Evolutionary conservation across 2,329 filamentous ascomycete species (phyloP), one percentile per base, ranked within the genome.

Genomic region (Dothideomycetidae sp.): DNA sequence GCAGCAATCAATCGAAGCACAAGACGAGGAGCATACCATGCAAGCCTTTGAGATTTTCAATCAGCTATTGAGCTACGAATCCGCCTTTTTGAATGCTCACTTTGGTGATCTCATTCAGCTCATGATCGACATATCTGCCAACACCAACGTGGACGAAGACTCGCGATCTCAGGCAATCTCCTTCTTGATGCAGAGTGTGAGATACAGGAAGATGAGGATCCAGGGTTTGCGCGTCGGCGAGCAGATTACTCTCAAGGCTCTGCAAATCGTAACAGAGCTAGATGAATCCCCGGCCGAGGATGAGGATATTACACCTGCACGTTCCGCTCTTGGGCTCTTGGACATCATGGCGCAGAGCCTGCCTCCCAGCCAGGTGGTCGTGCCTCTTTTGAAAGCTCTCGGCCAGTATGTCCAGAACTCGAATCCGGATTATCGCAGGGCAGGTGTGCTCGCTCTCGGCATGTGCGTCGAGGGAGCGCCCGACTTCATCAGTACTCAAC

Each of bases 1-100:
- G 47, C 90, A 93, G 69, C 71, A 78, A 45, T 75, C 81, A 16
- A 81, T 96, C 41, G 73, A 84, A 50, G 71, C 72, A 40, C 51
- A 54, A 15, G 81, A 94, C 50, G 86, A 94, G 50, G 86, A 93
- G 55, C 79, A 81, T 56, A 78, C 81, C 49, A 83, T 88, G 67
- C 78, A 88, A 55, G 75, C 84, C 16, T 98, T 96, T 50, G 90
- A 96, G 57, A 85, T 93, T 48, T 93, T 96, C 72, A 90, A 96
- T 66, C 90, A 83, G 35, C 78, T 94, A 51, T 73, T 98, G 37
- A 81, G 81, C 46, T 93, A 84, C 57, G 88, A 94, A 56, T 80
- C 83, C 18, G 73, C 82, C 32, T 72, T 96, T 35, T 67, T 96
- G 36, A 81, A 78, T 47, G 69, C 73, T 39, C 86, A 94, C 63